A percentile compares a stretch with the other conserved stretches of the same genome.
phyloP scores from a whole-genome alignment of 805 yeast genomes.

The Saturnispora hagleri region DNA sequence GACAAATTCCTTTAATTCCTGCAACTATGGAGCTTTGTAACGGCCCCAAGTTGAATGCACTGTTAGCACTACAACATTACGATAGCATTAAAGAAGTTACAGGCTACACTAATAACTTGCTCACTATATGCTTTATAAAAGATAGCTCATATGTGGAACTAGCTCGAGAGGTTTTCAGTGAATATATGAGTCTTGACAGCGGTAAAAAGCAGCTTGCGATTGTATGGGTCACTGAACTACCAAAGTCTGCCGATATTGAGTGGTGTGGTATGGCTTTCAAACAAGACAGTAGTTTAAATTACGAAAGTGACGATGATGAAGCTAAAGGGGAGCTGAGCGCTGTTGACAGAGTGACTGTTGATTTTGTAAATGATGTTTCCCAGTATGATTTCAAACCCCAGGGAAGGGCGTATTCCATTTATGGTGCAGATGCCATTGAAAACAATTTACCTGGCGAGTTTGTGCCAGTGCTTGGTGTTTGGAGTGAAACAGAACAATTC shows the following conservation, averaged over 20 bases:
- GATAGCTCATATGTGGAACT: conserved; percentile 21
- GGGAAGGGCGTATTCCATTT: conserved; percentile 18
- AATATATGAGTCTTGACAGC: conserved; percentile 25
- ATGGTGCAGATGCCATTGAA: conserved; percentile 1
- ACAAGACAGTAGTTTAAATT: conserved; percentile 31
- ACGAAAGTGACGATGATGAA: conserved; percentile 33
- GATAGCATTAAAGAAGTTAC: conserved; percentile 50
- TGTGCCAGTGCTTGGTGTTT: conserved; percentile 8
- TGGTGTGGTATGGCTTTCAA: conserved; percentile 62
- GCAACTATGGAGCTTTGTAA: conserved; percentile 46
- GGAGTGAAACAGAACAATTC: background rate
- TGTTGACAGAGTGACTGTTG: conserved; percentile 30
- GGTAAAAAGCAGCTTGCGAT: conserved; percentile 33
- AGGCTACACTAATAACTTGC: conserved; percentile 35
- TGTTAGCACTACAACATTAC: conserved; percentile 68
- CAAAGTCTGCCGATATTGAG: conserved; percentile 57
- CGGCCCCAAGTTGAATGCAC: conserved; percentile 28
- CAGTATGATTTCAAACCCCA: conserved; percentile 24
- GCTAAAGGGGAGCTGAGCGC: conserved; percentile 19
- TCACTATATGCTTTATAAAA: conserved; percentile 49
- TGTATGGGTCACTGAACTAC: conserved; percentile 49
- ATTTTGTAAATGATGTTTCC: conserved; percentile 35
- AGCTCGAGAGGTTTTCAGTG: conserved; percentile 37
- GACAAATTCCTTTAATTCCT: conserved; percentile 86
- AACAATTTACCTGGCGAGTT: background rate